Percentiles rank a stretch among this genome's conserved stretches.
These are phyloP conservation scores for Yamadazyma sp. DNA, from an alignment of 1,139 yeast species.

Conservation along the genomic window DNA sequence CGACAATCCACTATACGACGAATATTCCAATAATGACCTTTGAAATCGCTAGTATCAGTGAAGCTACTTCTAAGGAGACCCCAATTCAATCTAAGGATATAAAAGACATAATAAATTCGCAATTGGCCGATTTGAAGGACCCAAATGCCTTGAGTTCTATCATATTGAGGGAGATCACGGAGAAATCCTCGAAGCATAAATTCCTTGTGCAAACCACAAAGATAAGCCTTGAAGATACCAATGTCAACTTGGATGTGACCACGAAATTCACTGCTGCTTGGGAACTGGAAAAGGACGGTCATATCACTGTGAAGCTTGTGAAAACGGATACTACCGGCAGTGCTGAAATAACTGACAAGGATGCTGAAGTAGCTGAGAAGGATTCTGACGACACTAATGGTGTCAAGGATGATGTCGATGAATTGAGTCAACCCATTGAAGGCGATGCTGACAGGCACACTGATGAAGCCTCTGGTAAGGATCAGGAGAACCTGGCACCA, in stretches of 20 bases:
- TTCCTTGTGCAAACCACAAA: constrained; percentile 31
- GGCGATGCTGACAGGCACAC: too few species aligned
- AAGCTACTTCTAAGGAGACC: constrained; percentile 15
- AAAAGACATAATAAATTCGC: constrained; percentile 7
- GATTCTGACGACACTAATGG: background rate
- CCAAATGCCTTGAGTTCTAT: constrained; percentile 11
- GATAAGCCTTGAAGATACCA: constrained; percentile 16
- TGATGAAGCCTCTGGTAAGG: too few species aligned
- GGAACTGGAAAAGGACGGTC: constrained; percentile 41
- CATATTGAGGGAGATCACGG: constrained; percentile 22
- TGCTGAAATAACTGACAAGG: background rate
- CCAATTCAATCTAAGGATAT: constrained; percentile 15
- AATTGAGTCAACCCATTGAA: background rate
- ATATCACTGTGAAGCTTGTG: constrained; percentile 11
- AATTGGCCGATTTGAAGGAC: constrained; percentile 1
- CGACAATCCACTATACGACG: background rate
- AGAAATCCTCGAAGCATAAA: constrained; percentile 39
- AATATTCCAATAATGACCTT: constrained; percentile 4
- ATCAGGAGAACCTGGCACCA: too few species aligned
- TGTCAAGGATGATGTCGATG: background rate
- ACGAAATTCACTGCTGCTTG: constrained; percentile 39
- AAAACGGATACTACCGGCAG: background rate
- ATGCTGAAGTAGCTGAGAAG: background rate
- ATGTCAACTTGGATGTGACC: constrained; percentile 20
- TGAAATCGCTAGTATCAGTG: constrained; percentile 5